Evolutionary conservation across 257 asterid genomes (phyloP), one percentile per base, ranked within the genome.

Genomic region (Rubia yunnanensis): DNA sequence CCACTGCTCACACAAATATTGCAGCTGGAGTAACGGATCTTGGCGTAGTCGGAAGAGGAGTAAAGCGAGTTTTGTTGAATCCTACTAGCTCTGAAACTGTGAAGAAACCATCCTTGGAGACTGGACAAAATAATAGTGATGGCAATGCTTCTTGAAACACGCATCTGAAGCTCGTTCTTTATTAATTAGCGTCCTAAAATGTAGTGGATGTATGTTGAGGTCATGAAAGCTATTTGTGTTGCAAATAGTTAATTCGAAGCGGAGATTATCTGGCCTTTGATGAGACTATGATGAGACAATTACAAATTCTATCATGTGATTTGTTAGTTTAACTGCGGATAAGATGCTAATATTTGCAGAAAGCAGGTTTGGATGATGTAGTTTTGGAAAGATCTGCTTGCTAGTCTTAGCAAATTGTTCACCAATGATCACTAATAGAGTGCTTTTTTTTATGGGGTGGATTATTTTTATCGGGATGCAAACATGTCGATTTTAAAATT

Each of bases 11-110:
- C 70, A 85, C 96, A 34, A 83, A 74, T 56, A 82, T 78, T 32
- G 63, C 79, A 49, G 57, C 92, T 52, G 90, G 73, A 61, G 94
- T 92, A 66, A 92, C 96, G 2, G 83, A 92, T 77, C 83, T 92
- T 59, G 99, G 99, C 5, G 94, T 92, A 7, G 99, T 92, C 69
- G 99, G 99, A 75, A 82, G 99, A 78, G 99, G 99, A 65, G 97
- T 89, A 35, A 92, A 92, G 79, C 85, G 99, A 36, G 95, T 87
- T 24, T 80, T 78, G 31, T 74, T 85, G 87, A 63, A 67, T 38
- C 39, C 77, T 10, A 32, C 64, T 4, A 83, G 77, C 65, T 72
- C 89, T 61, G 69, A 72, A 76, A 67, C 92, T 0, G 41, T 77
- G 0, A 92, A 92, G 81, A 88, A 81, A 60, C 94, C 94, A 72